phyloP scores from a whole-genome alignment of 768 basidiomycete species.

The Russula earlei region DNA sequence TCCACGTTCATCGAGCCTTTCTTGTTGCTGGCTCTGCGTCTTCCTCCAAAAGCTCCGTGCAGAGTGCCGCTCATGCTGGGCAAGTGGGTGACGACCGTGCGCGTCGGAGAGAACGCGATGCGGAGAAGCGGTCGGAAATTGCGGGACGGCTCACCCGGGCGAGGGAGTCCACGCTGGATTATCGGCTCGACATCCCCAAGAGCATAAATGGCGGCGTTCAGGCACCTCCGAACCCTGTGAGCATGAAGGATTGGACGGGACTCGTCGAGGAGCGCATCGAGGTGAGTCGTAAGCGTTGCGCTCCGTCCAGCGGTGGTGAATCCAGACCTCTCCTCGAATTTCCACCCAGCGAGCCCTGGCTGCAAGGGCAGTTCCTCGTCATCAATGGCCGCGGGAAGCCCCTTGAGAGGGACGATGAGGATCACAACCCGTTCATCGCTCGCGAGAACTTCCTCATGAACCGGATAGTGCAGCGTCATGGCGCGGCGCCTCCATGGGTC shows the following conservation, averaged over 20 bases:
- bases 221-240: slow-evolving; percentile 44
- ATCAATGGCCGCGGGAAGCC: slow-evolving; percentile 60
- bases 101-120: slow-evolving; percentile 39
- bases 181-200: slow-evolving; percentile 48
- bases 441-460: slow-evolving; percentile 82
- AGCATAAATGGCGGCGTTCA: slow-evolving; percentile 18
- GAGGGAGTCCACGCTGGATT: slow-evolving; percentile 67
- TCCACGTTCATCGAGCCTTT: slow-evolving; percentile 26
- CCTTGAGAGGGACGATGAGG: slow-evolving; percentile 39
- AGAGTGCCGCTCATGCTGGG: neutral
- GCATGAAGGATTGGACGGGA: slow-evolving; percentile 63
- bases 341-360: slow-evolving; percentile 47
- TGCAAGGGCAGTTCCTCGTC: slow-evolving; percentile 61
- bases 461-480: slow-evolving; percentile 71
- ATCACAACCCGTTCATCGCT: slow-evolving; percentile 59
- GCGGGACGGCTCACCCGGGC: slow-evolving; percentile 54
- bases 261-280: slow-evolving; percentile 76
- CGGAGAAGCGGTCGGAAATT: slow-evolving; percentile 40
- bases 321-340: neutral
- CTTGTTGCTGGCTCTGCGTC: slow-evolving; percentile 9
- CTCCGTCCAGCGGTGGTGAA: neutral
- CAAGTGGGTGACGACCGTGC: slow-evolving; percentile 31
- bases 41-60: slow-evolving; percentile 7
- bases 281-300: slow-evolving; percentile 30
- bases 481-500: slow-evolving; percentile 81